Percentiles rank a stretch among this genome's conserved stretches.
These are phyloP conservation scores for Venturia oleaginea DNA, from an alignment of 2,329 filamentous ascomycete species.

Conservation along the genomic window DNA sequence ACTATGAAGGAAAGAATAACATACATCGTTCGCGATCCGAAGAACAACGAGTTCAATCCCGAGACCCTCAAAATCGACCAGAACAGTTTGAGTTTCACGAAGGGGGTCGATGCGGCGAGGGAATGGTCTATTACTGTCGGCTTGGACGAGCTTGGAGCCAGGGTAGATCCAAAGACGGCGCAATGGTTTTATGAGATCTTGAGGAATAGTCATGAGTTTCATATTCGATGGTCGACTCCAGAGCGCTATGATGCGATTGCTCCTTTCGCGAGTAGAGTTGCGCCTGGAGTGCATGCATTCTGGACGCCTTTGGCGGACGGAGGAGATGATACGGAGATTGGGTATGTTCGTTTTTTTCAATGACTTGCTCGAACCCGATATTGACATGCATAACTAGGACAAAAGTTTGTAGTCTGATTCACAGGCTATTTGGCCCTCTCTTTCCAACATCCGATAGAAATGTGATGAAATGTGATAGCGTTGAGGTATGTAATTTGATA, in stretches of 20 bases:
- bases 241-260: conserved; percentile 48
- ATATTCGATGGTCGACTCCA: conserved; percentile 68
- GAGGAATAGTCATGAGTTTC: conserved; percentile 58
- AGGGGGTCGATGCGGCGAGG: conserved; percentile 52
- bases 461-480: conserved; percentile 18
- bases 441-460: not conserved
- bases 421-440: conserved; percentile 2
- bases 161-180: conserved; percentile 34
- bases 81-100: conserved; percentile 31
- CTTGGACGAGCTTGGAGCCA: conserved; percentile 62
- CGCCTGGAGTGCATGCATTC: conserved; percentile 74
- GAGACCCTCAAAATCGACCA: conserved; percentile 50
- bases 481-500: not conserved
- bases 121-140: conserved; percentile 72
- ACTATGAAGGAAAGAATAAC: conserved; percentile 71
- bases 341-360: conserved; percentile 21
- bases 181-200: conserved; percentile 53
- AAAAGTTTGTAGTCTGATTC: not conserved
- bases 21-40: conserved; percentile 54
- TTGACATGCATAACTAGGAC: conserved; percentile 1
- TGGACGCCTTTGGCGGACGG: conserved; percentile 50
- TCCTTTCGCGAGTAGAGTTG: conserved; percentile 65
- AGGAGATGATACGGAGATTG: conserved; percentile 39
- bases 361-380: not conserved
- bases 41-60: conserved; percentile 52